Conservation (phyloP, 768 basidiomycete genomes). For the Terana coerulea region DNA sequence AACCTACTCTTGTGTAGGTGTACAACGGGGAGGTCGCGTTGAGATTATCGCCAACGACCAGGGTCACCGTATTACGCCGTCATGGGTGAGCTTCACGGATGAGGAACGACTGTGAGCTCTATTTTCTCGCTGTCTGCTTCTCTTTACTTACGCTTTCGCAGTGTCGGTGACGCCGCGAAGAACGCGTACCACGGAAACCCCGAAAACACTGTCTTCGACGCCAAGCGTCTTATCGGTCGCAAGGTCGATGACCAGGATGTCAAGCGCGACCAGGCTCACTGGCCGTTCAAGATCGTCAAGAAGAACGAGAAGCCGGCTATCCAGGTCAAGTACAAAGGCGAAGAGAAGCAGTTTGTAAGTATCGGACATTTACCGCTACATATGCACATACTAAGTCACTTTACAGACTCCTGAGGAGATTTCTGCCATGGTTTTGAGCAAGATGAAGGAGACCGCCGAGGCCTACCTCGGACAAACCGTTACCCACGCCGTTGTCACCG, state of each 20-base stretch:
- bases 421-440: constrained; percentile 89
- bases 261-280: constrained; percentile 83
- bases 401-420: constrained; percentile 89
- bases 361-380: background rate
- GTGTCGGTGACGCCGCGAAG: constrained; percentile 93
- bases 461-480: constrained; percentile 95
- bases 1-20: constrained; percentile 87
- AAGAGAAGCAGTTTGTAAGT: constrained; percentile 79
- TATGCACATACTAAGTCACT: background rate
- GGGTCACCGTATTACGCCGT: constrained; percentile 62
- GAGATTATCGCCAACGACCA: constrained; percentile 56
- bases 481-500: constrained; percentile 96
- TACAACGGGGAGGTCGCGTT: constrained; percentile 44
- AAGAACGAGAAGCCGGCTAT: constrained; percentile 80
- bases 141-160: constrained; percentile 15
- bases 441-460: constrained; percentile 99
- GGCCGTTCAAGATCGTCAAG: constrained; percentile 82
- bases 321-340: constrained; percentile 73
- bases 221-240: constrained; percentile 92
- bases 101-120: constrained; percentile 46
- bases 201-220: constrained; percentile 92
- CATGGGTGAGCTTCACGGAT: constrained; percentile 59
- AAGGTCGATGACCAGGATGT: constrained; percentile 79
- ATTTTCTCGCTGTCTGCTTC: background rate
- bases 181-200: constrained; percentile 94